Conservation (phyloP, 148 eudicot genomes). For the Euryodendron excelsum region DNA sequence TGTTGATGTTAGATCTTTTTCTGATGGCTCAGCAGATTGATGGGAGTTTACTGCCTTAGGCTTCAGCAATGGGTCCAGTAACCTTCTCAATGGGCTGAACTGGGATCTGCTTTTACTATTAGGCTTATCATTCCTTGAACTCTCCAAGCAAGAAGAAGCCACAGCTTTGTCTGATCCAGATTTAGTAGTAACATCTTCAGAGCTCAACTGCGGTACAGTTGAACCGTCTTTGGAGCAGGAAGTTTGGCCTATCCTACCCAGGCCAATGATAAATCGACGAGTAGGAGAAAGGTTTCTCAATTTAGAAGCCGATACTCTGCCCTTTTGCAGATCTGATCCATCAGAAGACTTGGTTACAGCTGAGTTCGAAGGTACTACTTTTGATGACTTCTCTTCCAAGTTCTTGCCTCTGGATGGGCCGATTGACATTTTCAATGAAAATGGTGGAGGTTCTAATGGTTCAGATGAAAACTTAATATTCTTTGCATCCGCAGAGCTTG, state of each 20-base stretch:
- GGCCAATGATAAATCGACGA: conserved; percentile 52
- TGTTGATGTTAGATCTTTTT: conserved; percentile 30
- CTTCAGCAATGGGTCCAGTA: conserved; percentile 75
- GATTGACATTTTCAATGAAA: conserved; percentile 30
- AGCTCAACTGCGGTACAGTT: conserved; percentile 28
- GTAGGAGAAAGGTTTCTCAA: conserved; percentile 63
- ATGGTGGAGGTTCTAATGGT: conserved; percentile 17
- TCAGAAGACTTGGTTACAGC: conserved; percentile 26
- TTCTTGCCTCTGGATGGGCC: conserved; percentile 39
- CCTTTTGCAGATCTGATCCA: conserved; percentile 30
- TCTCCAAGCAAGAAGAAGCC: conserved; percentile 23
- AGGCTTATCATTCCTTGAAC: conserved; percentile 33
- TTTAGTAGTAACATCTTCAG: conserved; percentile 32
- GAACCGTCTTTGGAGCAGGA: conserved; percentile 49
- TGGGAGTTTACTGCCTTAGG: conserved; percentile 39
- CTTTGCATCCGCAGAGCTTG: conserved; percentile 22
- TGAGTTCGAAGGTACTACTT: conserved; percentile 26
- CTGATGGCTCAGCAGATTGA: conserved; percentile 30
- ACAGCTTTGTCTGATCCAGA: conserved; percentile 29
- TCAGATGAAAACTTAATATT: conserved; percentile 23
- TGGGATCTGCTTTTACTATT: conserved; percentile 37
- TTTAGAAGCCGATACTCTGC: conserved; percentile 28
- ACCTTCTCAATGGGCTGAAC: conserved; percentile 82
- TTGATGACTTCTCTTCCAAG: conserved; percentile 33
- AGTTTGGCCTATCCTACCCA: conserved; percentile 47